These are phyloP conservation scores for Exophiala mesophila DNA, from an alignment of 2,329 filamentous ascomycete species.

Conservation along the genomic window DNA sequence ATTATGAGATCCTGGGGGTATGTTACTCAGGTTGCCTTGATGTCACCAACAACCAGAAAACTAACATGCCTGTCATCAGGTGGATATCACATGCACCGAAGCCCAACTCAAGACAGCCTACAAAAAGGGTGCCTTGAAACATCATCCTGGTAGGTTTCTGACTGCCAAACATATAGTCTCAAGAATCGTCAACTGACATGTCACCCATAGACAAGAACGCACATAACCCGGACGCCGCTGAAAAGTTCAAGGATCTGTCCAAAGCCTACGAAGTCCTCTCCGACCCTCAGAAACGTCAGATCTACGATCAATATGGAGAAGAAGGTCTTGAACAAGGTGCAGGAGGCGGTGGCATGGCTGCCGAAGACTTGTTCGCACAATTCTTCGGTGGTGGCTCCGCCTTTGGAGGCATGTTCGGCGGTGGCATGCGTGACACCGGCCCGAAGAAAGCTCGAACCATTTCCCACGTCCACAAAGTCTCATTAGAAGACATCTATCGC, in stretches of 20 bases:
- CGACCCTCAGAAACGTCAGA: constrained; percentile 80
- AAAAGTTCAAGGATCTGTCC: constrained; percentile 98
- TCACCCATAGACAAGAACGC: constrained; percentile 77
- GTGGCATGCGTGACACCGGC: constrained; percentile 72
- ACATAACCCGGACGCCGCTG: constrained; percentile 84
- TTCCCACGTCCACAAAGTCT: constrained; percentile 97
- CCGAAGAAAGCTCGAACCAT: constrained; percentile 93
- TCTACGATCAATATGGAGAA: constrained; percentile 98
- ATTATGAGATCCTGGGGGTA: constrained; percentile 47
- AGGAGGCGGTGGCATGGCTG: constrained; percentile 82
- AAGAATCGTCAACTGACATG: no score
- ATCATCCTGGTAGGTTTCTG: constrained; percentile 74
- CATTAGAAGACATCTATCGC: constrained; percentile 94
- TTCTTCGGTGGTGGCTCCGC: constrained; percentile 78
- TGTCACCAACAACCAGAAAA: constrained; percentile 7
- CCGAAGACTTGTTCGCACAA: constrained; percentile 92
- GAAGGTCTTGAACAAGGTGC: constrained; percentile 88
- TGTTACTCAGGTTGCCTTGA: constrained; percentile 22
- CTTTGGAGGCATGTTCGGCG: constrained; percentile 72
- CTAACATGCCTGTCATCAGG: constrained; percentile 50
- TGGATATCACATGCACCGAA: constrained; percentile 70
- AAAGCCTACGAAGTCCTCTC: constrained; percentile 93
- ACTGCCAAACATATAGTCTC: background rate
- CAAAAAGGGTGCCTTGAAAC: constrained; percentile 79
- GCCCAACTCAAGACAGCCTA: constrained; percentile 90